Evolutionary conservation across 768 basidiomycete species (phyloP), one percentile per base, ranked within the genome.

Genomic region (Rhodosporidiobolus odoratus): DNA sequence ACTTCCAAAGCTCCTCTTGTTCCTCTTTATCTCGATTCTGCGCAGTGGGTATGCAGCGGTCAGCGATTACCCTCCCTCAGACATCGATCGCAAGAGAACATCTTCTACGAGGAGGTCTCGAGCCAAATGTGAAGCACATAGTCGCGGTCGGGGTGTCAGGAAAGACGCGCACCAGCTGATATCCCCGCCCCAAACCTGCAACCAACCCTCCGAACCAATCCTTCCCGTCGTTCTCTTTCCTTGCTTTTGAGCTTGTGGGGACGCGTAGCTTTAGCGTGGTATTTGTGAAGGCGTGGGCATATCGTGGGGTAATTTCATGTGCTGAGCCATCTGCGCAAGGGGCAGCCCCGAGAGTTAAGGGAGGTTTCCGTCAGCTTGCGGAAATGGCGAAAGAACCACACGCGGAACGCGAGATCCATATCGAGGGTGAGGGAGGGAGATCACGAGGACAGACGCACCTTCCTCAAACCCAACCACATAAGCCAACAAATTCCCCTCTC

Each of bases 381-480:
- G 52, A n/a, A 32, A 30, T 21, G 13, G 4, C n/a, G n/a, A n/a
- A n/a, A n/a, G n/a, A n/a, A n/a, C n/a, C 9, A 19, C 8, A 10
- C 9, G 10, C 25, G 16, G 15, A 34, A 45, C 30, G 56, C 10
- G 34, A 4, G 25, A 9, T 4, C 27, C 17, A 2, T 1, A 38
- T n/a, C 30, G 53, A 45, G 5, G 27, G 17, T 3, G 19, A 50
- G 12, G 1, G 34, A 45, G 43, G 8, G 35, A 10, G n/a, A n/a
- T n/a, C n/a, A n/a, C n/a, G n/a, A n/a, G n/a, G n/a, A n/a, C n/a
- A n/a, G 2, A 70, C 81, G 56, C 66, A 82, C 82, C 83, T 78
- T 98, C 95, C 79, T 99, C 95, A 50, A 92, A 87, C 2, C 89
- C 94, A 8, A 98, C 79, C 5, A 98, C 96, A 79, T 98, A 99